These are phyloP conservation scores for Hordeum pubiflorum DNA, from an alignment of 202 grass and related monocot species.

Conservation along the genomic window DNA sequence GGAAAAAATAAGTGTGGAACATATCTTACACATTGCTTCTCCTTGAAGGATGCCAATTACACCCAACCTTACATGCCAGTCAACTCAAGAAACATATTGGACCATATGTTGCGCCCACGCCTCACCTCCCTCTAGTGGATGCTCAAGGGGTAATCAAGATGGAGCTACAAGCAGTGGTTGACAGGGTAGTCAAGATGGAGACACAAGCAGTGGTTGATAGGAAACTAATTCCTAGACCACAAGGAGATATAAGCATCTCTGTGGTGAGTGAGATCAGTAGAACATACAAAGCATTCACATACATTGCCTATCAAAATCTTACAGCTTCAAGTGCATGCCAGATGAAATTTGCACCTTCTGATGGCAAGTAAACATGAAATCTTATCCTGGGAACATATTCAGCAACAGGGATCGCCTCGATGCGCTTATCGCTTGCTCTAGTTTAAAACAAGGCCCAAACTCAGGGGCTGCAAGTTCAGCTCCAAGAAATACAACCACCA, in stretches of 20 bases:
- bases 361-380: neutral
- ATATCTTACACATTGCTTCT: too few species aligned
- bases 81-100: neutral
- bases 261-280: neutral
- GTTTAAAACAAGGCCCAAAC: neutral
- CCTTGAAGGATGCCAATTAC: too few species aligned
- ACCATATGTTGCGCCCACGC: too few species aligned
- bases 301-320: neutral
- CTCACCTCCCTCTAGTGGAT: too few species aligned
- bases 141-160: too few species aligned
- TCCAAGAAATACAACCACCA: neutral
- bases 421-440: neutral
- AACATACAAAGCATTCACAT: neutral
- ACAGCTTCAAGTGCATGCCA: neutral
- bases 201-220: too few species aligned
- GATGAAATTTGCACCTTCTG: neutral
- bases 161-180: too few species aligned
- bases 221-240: too few species aligned
- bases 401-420: neutral
- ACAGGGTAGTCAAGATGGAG: too few species aligned
- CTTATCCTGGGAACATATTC: neutral
- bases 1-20: too few species aligned
- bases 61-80: neutral
- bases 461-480: neutral
- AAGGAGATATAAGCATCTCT: too few species aligned